Percentiles rank a stretch among this genome's conserved stretches.
phyloP scores from a whole-genome alignment of 2,329 filamentous ascomycete species.

The Exophiala bonariae region DNA sequence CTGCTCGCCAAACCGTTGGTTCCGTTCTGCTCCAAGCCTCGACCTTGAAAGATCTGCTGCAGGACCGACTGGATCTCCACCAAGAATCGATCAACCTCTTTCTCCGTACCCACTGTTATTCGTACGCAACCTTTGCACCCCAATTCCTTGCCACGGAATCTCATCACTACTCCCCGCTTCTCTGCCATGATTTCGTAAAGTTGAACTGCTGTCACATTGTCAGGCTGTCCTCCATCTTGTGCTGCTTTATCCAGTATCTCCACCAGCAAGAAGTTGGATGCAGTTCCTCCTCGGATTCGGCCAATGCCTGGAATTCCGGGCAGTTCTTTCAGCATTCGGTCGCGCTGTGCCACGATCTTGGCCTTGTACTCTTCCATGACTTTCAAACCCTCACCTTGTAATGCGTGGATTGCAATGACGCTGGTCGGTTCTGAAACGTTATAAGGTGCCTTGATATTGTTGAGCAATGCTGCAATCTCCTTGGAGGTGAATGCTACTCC shows the following conservation, averaged over 20 bases:
- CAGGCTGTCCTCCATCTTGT: conserved; percentile 64
- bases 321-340: conserved; percentile 72
- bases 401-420: conserved; percentile 72
- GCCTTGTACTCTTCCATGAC: conserved; percentile 71
- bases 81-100: conserved; percentile 79
- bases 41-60: conserved; percentile 43
- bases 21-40: too few relatives aligned
- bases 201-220: conserved; percentile 73
- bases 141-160: conserved; percentile 89
- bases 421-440: conserved; percentile 90
- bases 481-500: conserved; percentile 79
- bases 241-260: conserved; percentile 72
- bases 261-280: conserved; percentile 86
- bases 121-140: conserved; percentile 86
- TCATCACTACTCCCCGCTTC: conserved; percentile 82
- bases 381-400: conserved; percentile 65
- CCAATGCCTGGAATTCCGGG: conserved; percentile 77
- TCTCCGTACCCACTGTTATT: conserved; percentile 87
- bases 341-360: conserved; percentile 73
- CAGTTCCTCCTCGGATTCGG: conserved; percentile 73
- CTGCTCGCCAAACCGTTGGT: too few relatives aligned
- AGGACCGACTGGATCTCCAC: conserved; percentile 61
- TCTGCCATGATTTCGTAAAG: conserved; percentile 86
- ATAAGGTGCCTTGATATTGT: conserved; percentile 93
- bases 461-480: conserved; percentile 75